phyloP scores from a whole-genome alignment of 257 asterid genomes.

The Dorcoceras hygrometricum region DNA sequence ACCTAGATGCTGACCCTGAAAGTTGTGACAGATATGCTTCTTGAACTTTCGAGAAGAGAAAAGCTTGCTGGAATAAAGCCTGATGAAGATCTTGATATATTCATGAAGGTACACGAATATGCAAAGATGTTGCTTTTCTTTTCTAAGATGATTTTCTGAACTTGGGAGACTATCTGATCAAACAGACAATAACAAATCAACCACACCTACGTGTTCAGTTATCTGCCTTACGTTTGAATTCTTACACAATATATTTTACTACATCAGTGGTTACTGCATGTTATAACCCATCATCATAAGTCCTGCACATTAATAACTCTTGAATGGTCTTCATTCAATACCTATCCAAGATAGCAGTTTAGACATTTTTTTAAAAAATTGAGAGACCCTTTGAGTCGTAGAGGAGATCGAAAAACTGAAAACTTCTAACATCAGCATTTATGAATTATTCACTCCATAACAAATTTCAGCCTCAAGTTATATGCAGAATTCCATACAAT shows the following conservation, averaged over 20 bases:
- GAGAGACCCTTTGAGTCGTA: not conserved
- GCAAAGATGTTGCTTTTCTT: not conserved
- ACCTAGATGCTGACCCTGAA: slow-evolving; percentile 36
- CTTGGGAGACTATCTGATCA: slow-evolving; percentile 10
- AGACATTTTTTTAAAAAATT: not conserved
- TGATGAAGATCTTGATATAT: slow-evolving; percentile 92
- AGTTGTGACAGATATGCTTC: slow-evolving; percentile 72
- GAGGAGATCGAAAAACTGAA: not conserved
- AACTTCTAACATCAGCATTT: not conserved
- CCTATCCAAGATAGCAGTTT: not conserved
- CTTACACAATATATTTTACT: not conserved
- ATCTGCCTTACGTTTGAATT: not conserved
- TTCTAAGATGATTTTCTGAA: not conserved
- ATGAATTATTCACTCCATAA: not conserved
- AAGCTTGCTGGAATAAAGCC: slow-evolving; percentile 79
- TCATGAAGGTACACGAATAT: slow-evolving; percentile 66
- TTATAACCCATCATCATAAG: not conserved
- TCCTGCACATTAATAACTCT: not conserved
- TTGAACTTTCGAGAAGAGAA: slow-evolving; percentile 92
- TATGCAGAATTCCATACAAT: not conserved
- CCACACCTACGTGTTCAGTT: not conserved
- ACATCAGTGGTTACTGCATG: not conserved
- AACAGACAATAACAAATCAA: not conserved
- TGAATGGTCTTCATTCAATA: slow-evolving; percentile 6
- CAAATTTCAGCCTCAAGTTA: not conserved